Evolutionary conservation across 2,329 filamentous ascomycete genomes (phyloP).

Genomic region (Hypoxylon sp.): DNA sequence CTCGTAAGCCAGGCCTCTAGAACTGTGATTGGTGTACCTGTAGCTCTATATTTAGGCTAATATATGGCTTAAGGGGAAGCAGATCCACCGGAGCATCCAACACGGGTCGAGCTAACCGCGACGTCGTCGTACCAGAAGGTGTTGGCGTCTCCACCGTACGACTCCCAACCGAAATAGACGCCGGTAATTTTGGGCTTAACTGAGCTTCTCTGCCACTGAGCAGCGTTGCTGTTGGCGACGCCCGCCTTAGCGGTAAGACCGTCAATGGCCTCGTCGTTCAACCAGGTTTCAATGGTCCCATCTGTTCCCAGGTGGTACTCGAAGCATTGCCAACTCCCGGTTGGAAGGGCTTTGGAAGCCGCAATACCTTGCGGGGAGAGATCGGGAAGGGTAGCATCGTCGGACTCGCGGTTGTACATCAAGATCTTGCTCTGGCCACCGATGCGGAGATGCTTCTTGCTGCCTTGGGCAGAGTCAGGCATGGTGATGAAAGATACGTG

Average conservation of each 20-base stretch:
- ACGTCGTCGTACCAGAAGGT: constrained; percentile 77
- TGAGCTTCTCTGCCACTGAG: constrained; percentile 66
- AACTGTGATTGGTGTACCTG: constrained; percentile 21
- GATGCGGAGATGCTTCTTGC: constrained; percentile 73
- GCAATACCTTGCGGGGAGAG: constrained; percentile 72
- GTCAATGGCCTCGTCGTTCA: constrained; percentile 66
- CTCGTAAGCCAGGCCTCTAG: neutral
- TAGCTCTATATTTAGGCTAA: constrained; percentile 36
- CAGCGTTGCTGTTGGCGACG: constrained; percentile 66
- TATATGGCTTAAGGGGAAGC: constrained; percentile 15
- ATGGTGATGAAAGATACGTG: constrained; percentile 77
- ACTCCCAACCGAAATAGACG: constrained; percentile 76
- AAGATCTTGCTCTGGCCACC: constrained; percentile 73
- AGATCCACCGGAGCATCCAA: constrained; percentile 60
- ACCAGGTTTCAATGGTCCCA: constrained; percentile 73
- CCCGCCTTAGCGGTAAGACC: constrained; percentile 66
- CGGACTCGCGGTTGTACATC: constrained; percentile 75
- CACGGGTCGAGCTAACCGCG: constrained; percentile 62
- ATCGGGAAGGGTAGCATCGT: constrained; percentile 74
- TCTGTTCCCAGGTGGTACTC: constrained; percentile 73
- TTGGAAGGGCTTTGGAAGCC: constrained; percentile 65
- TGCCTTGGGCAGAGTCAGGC: constrained; percentile 70
- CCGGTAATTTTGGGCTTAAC: constrained; percentile 67
- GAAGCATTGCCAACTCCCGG: constrained; percentile 70
- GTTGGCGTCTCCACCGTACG: constrained; percentile 71